These are phyloP conservation scores for Oryza coarctata DNA, from an alignment of 176 grass and related monocot species.

Conservation along the genomic window DNA sequence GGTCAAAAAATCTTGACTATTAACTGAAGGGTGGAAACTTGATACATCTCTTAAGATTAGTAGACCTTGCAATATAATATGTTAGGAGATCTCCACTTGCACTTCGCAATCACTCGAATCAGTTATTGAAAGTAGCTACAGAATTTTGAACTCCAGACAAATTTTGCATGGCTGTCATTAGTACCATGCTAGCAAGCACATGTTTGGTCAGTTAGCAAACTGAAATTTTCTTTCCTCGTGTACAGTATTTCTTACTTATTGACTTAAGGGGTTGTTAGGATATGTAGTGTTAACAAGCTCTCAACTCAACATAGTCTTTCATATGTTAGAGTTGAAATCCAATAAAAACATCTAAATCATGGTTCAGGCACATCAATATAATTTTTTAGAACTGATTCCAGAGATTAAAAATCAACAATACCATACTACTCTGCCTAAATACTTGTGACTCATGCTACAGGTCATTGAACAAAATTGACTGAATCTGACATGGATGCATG, in stretches of 20 bases:
- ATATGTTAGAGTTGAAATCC: no score
- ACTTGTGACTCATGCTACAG: background rate
- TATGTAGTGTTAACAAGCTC: background rate
- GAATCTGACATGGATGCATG: background rate
- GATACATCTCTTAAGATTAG: background rate
- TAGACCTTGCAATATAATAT: background rate
- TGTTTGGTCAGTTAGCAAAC: background rate
- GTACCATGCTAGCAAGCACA: background rate
- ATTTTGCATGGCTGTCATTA: background rate
- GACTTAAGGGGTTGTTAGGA: background rate
- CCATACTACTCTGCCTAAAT: background rate
- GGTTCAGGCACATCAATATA: no score
- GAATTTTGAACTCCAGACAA: background rate
- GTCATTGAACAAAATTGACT: background rate
- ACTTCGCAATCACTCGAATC: conserved; percentile 6
- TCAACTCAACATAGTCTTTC: no score
- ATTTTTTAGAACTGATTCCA: background rate
- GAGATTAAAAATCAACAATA: background rate
- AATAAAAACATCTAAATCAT: no score
- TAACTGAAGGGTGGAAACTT: background rate
- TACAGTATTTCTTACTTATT: background rate
- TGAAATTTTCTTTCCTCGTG: background rate
- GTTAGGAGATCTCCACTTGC: background rate
- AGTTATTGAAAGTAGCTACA: background rate
- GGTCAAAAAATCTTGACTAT: conserved; percentile 8